Evolutionary conservation across 495 filamentous ascomycete genomes (phyloP).

Genomic region (Penicillium parvum): DNA sequence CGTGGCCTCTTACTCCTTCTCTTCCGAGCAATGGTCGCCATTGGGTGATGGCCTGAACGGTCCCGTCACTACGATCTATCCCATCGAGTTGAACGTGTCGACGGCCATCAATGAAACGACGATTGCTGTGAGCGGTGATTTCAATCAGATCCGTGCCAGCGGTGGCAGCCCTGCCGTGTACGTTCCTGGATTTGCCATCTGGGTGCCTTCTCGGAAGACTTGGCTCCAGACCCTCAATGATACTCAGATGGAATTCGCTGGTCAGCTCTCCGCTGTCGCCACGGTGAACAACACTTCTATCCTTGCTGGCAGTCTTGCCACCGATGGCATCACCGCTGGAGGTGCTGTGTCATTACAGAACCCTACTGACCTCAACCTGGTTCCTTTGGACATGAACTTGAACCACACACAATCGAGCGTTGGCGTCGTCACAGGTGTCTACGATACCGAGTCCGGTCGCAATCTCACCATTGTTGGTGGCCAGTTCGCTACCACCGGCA

Average conservation of each 20-base stretch:
- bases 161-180: constrained; percentile 53
- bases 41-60: constrained; percentile 88
- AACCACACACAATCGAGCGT: constrained; percentile 49
- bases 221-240: constrained; percentile 82
- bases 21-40: constrained; percentile 65
- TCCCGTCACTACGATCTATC: constrained; percentile 64
- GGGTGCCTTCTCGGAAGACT: constrained; percentile 84
- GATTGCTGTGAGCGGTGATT: constrained; percentile 76
- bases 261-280: constrained; percentile 64
- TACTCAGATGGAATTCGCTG: constrained; percentile 59
- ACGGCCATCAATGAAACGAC: constrained; percentile 63
- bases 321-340: constrained; percentile 60
- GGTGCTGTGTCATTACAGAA: constrained; percentile 63
- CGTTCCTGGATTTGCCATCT: constrained; percentile 77
- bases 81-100: constrained; percentile 76
- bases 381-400: constrained; percentile 61
- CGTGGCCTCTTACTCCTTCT: constrained; percentile 70
- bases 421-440: constrained; percentile 71
- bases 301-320: constrained; percentile 73
- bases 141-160: constrained; percentile 65
- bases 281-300: constrained; percentile 59
- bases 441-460: constrained; percentile 60
- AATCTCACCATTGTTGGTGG: constrained; percentile 89
- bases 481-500: constrained; percentile 70
- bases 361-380: constrained; percentile 43